Base-by-base conservation (phyloP, 371 early-diverging fungal species). In the Umbelopsis sp. region DNA sequence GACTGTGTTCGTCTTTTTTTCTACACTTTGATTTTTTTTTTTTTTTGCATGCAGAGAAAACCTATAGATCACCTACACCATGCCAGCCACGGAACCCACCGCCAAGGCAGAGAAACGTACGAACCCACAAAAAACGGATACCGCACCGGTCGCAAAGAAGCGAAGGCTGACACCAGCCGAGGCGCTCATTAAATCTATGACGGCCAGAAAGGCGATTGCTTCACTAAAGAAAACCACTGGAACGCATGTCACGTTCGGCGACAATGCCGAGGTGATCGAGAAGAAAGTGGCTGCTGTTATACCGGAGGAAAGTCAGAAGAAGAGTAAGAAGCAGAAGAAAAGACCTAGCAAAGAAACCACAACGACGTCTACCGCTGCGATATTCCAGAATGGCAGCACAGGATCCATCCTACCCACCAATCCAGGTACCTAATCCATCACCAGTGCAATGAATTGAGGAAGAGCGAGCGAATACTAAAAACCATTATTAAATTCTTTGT, bases 171-270 rank as follows among this genome's bases (percentile, higher is more conserved):
- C 78, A 14, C 74, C 69, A 66, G 79, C 72, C 7, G 69, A 74
- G 46, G 76, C 76, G 18, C 57, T 78, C 14, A 63, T 78, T 24
- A 63, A 78, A 63, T 52, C 76, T 10, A 71, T 78, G 74, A 78
- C 76, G 16, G 76, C 74, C 44, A 70, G 72, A 52, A 75, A 74
- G 63, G 74, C 69, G 46, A 69, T 69, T n/a, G 70, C 72, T 0
- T 50, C 72, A 46, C 65, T 69, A 65, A 72, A 72, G 37, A 41
- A 29, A 44, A 44, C 38, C 25, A 22, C 12, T 63, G 57, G 69
- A 67, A 29, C 64, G 50, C 24, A 65, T 38, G 35, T 29, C 67
- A 62, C 51, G 7, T 51, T 50, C 20, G 50, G 70, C 22, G 70
- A 69, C 44, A 41, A 69, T 45, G 65, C 35, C n/a, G 65, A 44